Percentiles rank a stretch among this genome's conserved stretches.
phyloP scores from a whole-genome alignment of 768 basidiomycete species.

The Lentinula sp. region DNA sequence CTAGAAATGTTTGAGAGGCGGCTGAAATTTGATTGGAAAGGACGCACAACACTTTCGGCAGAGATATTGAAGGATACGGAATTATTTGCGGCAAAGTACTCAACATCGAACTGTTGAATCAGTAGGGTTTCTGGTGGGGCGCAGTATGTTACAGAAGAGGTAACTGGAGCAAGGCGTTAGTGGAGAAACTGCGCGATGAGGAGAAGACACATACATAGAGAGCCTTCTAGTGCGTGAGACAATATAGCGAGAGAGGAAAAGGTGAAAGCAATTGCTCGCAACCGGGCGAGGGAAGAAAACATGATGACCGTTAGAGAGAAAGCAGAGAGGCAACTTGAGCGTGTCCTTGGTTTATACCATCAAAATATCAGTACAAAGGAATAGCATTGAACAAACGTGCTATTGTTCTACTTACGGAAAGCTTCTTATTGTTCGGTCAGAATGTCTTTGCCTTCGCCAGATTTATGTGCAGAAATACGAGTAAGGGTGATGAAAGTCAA shows the following conservation, averaged over 20 bases:
- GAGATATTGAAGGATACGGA: constrained; percentile 82
- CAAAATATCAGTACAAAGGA: background rate
- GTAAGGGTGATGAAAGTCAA: background rate
- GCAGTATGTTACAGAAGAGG: constrained; percentile 87
- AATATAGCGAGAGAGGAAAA: constrained; percentile 21
- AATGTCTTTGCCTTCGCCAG: background rate
- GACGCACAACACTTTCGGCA: constrained; percentile 78
- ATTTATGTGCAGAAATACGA: background rate
- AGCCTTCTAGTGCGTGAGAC: constrained; percentile 44
- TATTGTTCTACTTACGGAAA: constrained; percentile 14
- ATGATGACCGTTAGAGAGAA: constrained; percentile 34
- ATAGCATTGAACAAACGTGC: background rate
- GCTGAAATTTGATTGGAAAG: constrained; percentile 4
- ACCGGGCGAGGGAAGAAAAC: constrained; percentile 67
- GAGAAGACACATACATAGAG: constrained; percentile 47
- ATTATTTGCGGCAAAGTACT: constrained; percentile 62
- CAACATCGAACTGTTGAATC: constrained; percentile 70
- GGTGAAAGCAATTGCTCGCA: constrained; percentile 51
- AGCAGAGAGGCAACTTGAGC: background rate
- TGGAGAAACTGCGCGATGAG: constrained; percentile 8
- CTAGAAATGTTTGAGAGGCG: constrained; percentile 27
- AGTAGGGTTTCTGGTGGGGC: constrained; percentile 74
- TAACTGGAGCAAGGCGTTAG: constrained; percentile 39
- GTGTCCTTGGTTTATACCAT: background rate
- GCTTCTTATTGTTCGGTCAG: constrained; percentile 10